Base-by-base conservation (phyloP, 1,139 yeast species). In the Hansenula lynferdii region DNA sequence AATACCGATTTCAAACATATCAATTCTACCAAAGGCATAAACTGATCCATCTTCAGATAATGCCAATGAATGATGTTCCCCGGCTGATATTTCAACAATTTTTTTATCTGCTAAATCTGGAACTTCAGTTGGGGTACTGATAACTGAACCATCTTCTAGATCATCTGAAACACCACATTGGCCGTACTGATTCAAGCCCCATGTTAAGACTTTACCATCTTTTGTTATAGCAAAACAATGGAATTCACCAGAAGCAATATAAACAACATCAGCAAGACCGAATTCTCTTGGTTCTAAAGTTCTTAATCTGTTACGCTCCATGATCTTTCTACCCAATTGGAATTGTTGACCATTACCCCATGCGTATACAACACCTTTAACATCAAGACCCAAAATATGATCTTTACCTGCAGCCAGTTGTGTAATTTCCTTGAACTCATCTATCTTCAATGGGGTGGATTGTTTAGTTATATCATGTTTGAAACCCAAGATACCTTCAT, bases 291-390 rank as follows among this genome's bases (percentile, higher is more conserved):
- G 89, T 45, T 81, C 89, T 38, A 85, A 68, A 3, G 85, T 75
- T 45, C 76, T 72, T 54, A 75, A 69, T 55, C 86, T 72, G 48
- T 82, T 85, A 62, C 95, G 79, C 53, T 85, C 95, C 54, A 84
- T 57, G 16, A 85, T 74, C 51, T 81, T 80, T 53, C 96, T 76
- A 15, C 97, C 98, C 45, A 92, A 70, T 66, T 92, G 98, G 61
- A 70, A 80, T 54, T 86, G 95, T 53, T 89, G 95, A 15, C 97
- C 96, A 58, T 87, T 86, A 49, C 98, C 99, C 98, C 98, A 94
- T 0, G 97, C 90, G 56, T 75, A 87, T 2, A 90, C 97, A 42
- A 80, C 72, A 39, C 98, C 98, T 54, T 77, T 81, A 20, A 76
- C 68, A 57, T 90, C 96, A 35, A 94, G 68, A 16, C 95, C 94